Evolutionary conservation across 805 yeast species (phyloP), one percentile per base, ranked within the genome.

Genomic region (Grigorovia transvaalensis): DNA sequence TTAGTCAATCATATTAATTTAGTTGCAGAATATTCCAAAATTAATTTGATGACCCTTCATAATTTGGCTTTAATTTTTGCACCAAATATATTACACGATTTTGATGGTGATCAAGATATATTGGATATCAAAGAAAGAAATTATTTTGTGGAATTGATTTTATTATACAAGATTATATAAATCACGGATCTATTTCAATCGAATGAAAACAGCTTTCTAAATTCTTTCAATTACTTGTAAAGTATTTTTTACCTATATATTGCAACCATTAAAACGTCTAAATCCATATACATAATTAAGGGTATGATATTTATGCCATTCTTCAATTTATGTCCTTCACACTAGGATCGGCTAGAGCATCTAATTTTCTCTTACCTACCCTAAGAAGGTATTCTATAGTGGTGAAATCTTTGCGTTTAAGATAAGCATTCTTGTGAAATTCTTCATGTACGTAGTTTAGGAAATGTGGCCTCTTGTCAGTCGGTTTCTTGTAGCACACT

Each of bases 41-140:
- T 68, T 45, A 93, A 90, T 64, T 76, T 90, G 65, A 93, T 93
- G 99, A 86, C 78, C 44, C 73, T 78, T 59, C 82, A 82, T 66
- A 89, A 93, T 61, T 69, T 93, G 50, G 83, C 96, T 0, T 88
- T 93, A 45, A 96, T 91, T 8, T 93, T 93, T 74, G 96, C 96
- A 1, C 98, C 99, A 3, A 88, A 96, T 8, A 70, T 93, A 45
- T 84, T 89, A 0, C 76, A 96, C 47, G 96, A 88, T 60, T 71
- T 75, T 53, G 76, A 81, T 44, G 90, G 95, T 8, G 88, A 85
- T 57, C 77, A 83, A 51, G 99, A 93, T 66, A 79, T 93, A 65
- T 62, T 74, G 50, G 98, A 93, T 66, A 88, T 88, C 85, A 85
- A 84, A 27, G 76, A 80, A 49, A 78, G 91, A 64, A 88, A 87